phyloP scores from a whole-genome alignment of 345 rosid species.

The Toxicodendron radicans region DNA sequence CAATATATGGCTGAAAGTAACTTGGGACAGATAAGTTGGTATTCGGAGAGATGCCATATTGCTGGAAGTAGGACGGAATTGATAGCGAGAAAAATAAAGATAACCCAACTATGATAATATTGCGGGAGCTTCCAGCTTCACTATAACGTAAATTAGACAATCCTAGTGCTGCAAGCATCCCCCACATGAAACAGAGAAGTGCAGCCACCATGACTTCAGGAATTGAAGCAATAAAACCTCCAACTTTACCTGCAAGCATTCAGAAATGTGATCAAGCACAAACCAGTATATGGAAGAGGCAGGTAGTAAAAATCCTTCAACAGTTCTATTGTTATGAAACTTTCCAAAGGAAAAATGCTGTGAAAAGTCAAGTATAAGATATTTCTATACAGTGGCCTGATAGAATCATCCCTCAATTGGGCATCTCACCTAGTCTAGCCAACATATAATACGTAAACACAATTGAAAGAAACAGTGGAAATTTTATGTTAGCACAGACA shows the following conservation, averaged over 20 bases:
- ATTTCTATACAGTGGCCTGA: neutral
- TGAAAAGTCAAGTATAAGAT: neutral
- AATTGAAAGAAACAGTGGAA: neutral
- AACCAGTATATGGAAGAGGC: neutral
- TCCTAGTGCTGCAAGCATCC: slow-evolving; percentile 90
- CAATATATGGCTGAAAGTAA: slow-evolving; percentile 84
- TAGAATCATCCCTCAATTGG: neutral
- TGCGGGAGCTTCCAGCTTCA: slow-evolving; percentile 98
- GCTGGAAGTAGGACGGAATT: slow-evolving; percentile 93
- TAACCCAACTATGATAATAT: slow-evolving; percentile 87
- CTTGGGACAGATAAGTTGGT: slow-evolving; percentile 78
- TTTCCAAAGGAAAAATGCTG: neutral
- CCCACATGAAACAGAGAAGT: slow-evolving; percentile 99
- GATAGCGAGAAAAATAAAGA: slow-evolving; percentile 88
- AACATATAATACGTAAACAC: neutral
- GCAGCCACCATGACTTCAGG: slow-evolving; percentile 98
- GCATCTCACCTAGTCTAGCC: neutral
- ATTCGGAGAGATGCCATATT: slow-evolving; percentile 77
- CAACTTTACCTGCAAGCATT: slow-evolving; percentile 73
- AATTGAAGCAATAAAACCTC: slow-evolving; percentile 93
- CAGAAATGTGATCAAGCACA: slow-evolving; percentile 7
- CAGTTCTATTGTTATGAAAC: neutral
- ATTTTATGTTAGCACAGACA: neutral
- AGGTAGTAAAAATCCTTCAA: neutral
- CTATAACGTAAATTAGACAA: slow-evolving; percentile 93